Conservation (phyloP, 345 rosid species). For the Reutealis trisperma region DNA sequence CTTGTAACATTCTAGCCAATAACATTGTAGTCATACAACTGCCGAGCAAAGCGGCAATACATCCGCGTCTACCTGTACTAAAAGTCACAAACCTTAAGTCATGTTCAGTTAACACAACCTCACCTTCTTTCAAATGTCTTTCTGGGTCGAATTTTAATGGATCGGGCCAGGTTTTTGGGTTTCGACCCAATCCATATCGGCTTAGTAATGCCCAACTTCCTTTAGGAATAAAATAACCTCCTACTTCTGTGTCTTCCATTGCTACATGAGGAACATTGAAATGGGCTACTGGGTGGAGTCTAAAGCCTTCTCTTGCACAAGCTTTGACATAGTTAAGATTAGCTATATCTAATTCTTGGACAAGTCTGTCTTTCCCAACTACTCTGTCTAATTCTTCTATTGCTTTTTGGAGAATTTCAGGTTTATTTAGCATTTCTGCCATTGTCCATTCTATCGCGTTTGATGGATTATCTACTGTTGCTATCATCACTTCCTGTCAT, state of each 20-base stretch:
- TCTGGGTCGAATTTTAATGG: slow-evolving; percentile 48
- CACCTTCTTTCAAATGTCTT: slow-evolving; percentile 35
- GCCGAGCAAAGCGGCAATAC: slow-evolving; percentile 11
- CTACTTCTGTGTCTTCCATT: slow-evolving; percentile 24
- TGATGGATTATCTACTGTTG: slow-evolving; percentile 46
- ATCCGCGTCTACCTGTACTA: slow-evolving; percentile 54
- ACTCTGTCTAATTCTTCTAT: slow-evolving; percentile 45
- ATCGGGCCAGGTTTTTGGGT: slow-evolving; percentile 48
- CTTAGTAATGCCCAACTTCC: slow-evolving; percentile 49
- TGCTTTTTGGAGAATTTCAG: slow-evolving; percentile 40
- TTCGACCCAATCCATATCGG: slow-evolving; percentile 46
- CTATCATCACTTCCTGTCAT: slow-evolving; percentile 43
- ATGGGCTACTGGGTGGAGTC: slow-evolving; percentile 50
- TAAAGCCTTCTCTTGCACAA: slow-evolving; percentile 50
- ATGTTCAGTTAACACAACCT: slow-evolving; percentile 32
- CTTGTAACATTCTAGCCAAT: slow-evolving; percentile 22
- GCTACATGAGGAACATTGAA: slow-evolving; percentile 56
- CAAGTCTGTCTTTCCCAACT: slow-evolving; percentile 49
- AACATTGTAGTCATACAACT: slow-evolving; percentile 19
- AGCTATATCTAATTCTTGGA: slow-evolving; percentile 48
- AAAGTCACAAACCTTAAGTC: slow-evolving; percentile 45
- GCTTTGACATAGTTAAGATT: slow-evolving; percentile 52
- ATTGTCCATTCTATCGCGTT: slow-evolving; percentile 42
- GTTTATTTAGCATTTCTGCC: slow-evolving; percentile 39
- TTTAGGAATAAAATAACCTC: slow-evolving; percentile 51